These are phyloP conservation scores for Chara braunii DNA, from an alignment of 139 green algal genomes.

Conservation along the genomic window DNA sequence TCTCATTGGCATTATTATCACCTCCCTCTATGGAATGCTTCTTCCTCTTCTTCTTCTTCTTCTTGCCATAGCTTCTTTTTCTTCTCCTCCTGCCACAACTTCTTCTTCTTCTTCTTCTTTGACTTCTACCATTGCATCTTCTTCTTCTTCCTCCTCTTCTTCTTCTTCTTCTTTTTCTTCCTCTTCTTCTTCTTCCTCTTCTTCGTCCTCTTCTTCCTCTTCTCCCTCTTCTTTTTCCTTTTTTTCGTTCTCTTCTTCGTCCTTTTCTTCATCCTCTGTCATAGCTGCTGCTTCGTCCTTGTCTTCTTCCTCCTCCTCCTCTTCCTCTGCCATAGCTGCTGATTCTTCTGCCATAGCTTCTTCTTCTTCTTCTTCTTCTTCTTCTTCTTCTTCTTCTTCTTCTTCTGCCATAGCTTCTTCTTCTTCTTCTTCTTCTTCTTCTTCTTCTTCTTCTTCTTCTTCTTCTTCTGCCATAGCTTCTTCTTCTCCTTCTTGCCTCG, in stretches of 20 bases:
- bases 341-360: neutral
- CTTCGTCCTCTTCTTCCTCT: neutral
- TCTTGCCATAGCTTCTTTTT: no score
- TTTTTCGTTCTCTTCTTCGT: neutral
- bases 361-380: neutral
- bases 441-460: neutral
- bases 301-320: neutral
- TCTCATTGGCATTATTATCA: no score
- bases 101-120: no score
- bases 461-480: neutral
- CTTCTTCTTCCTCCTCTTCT: slow-evolving; percentile 3
- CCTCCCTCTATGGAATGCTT: no score
- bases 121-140: neutral
- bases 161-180: neutral
- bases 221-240: slow-evolving; percentile 3
- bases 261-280: neutral
- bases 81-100: no score
- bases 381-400: neutral
- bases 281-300: neutral
- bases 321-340: neutral
- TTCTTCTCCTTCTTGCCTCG: neutral
- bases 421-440: neutral
- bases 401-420: neutral
- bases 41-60: no score
- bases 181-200: neutral